Conservation (phyloP, 768 basidiomycete genomes). For the Boletus insuetus region DNA sequence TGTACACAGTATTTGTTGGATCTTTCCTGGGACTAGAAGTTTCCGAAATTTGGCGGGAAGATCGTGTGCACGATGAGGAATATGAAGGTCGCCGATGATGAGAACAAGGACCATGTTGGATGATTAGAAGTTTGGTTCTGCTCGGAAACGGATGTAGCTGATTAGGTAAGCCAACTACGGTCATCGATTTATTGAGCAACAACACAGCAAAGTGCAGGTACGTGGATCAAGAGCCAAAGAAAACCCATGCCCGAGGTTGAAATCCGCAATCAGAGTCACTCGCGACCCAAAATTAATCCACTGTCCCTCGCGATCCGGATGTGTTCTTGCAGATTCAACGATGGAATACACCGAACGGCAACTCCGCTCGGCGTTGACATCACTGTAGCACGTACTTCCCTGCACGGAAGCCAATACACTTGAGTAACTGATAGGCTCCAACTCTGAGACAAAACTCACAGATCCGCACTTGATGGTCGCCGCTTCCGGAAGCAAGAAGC, state of each 20-base stretch:
- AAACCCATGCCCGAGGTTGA: background rate
- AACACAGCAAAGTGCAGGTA: background rate
- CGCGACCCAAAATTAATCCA: conserved; percentile 1
- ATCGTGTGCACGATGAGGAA: conserved; percentile 87
- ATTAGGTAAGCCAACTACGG: conserved; percentile 26
- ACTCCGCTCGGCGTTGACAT: conserved; percentile 2
- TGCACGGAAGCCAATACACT: conserved; percentile 10
- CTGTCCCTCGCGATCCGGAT: conserved; percentile 10
- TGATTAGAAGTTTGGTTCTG: background rate
- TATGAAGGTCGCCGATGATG: conserved; percentile 95
- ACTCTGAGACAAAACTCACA: conserved; percentile 25
- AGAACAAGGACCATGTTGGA: conserved; percentile 75
- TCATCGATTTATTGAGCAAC: background rate
- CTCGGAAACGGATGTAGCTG: background rate
- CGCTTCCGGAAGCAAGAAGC: conserved; percentile 36
- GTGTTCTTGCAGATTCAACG: background rate
- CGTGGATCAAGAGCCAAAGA: background rate
- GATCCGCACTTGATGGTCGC: conserved; percentile 36
- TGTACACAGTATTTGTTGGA: conserved; percentile 95
- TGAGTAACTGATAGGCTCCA: conserved; percentile 16
- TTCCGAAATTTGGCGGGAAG: conserved; percentile 97
- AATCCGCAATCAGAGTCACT: conserved; percentile 3
- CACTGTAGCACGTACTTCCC: conserved; percentile 29
- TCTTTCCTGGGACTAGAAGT: conserved; percentile 92
- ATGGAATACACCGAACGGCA: background rate